phyloP scores from a whole-genome alignment of 2,329 filamentous ascomycete species.

The Hysterium pulicare region DNA sequence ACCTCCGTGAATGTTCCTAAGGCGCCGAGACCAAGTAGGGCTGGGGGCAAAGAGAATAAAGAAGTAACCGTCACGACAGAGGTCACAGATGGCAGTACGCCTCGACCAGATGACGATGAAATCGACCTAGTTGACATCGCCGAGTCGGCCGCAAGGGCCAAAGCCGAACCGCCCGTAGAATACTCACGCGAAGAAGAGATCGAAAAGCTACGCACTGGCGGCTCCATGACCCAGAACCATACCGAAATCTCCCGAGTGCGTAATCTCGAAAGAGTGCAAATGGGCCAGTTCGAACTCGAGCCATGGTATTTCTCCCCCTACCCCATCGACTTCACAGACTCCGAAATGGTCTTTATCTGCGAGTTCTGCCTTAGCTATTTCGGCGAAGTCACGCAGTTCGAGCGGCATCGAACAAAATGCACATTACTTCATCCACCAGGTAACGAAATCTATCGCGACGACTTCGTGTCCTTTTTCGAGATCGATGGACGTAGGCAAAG shows the following conservation, averaged over 20 bases:
- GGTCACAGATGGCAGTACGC: constrained; percentile 46
- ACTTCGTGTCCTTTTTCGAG: constrained; percentile 92
- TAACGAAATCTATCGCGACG: constrained; percentile 97
- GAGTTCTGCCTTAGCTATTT: constrained; percentile 96
- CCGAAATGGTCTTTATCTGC: constrained; percentile 91
- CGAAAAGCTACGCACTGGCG: constrained; percentile 88
- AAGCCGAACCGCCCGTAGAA: constrained; percentile 49
- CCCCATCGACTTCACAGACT: constrained; percentile 80
- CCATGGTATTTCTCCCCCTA: constrained; percentile 99
- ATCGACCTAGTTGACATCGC: constrained; percentile 52
- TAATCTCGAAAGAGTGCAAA: constrained; percentile 91
- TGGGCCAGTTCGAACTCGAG: constrained; percentile 86
- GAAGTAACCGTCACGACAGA: constrained; percentile 48
- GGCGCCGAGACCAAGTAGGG: constrained; percentile 51
- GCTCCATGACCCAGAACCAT: constrained; percentile 98
- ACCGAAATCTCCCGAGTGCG: constrained; percentile 94
- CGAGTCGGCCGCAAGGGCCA: constrained; percentile 51
- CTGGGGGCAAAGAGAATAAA: constrained; percentile 60
- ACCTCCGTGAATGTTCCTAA: constrained; percentile 49
- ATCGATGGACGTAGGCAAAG: constrained; percentile 92
- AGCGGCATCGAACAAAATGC: constrained; percentile 84
- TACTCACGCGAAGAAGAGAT: constrained; percentile 89
- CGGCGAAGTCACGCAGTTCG: constrained; percentile 76
- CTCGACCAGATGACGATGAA: constrained; percentile 50
- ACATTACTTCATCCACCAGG: constrained; percentile 88